Evolutionary conservation across 148 eudicot species (phyloP), one percentile per base, ranked within the genome.

Genomic region (Drosera capensis): DNA sequence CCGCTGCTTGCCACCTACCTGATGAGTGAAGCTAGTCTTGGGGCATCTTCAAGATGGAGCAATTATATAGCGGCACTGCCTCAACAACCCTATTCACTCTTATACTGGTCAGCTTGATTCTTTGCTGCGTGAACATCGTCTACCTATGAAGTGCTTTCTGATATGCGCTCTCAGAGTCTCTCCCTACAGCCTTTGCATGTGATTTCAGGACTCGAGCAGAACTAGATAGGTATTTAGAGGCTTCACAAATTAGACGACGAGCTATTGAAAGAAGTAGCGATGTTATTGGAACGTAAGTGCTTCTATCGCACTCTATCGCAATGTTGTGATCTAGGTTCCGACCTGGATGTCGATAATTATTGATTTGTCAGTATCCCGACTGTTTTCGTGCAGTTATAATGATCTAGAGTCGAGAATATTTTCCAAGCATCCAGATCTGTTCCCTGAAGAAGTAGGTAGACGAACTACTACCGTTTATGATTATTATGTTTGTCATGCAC

Each of bases 121-220:
- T 14, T 24, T 39, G 48, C 16, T 51, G 34, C 21, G 16, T 52
- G 19, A 8, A 35, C 34, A 13, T 14, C 14, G 34, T 43, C 5
- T 2, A 20, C 18, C 20, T 19, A 19, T 39, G 36, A 36, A 30
- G 20, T 7, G 25, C 23, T 29, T 56, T 36, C 36, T 42, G 74
- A 55, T 66, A n/a, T 71, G 57, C 64, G 40, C 62, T 58, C 72
- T 80, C 67, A 66, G 71, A 63, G 52, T 57, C 64, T 68, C 60
- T 43, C 61, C 60, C 94, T 70, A 77, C 75, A 78, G 81, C 70
- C 62, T 67, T 57, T 73, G 62, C 60, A 31, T 68, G 70, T 80
- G 53, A 56, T 90, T 84, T 75, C 97, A 90, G 97, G 97, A 90
- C 93, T 37, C 87, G 83, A 15, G 57, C 95, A 56, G 97, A 90